A percentile compares a stretch with the other conserved stretches of the same genome.
These are phyloP conservation scores for Fusarium sp. DNA, from an alignment of 2,329 filamentous ascomycete species.

Conservation along the genomic window DNA sequence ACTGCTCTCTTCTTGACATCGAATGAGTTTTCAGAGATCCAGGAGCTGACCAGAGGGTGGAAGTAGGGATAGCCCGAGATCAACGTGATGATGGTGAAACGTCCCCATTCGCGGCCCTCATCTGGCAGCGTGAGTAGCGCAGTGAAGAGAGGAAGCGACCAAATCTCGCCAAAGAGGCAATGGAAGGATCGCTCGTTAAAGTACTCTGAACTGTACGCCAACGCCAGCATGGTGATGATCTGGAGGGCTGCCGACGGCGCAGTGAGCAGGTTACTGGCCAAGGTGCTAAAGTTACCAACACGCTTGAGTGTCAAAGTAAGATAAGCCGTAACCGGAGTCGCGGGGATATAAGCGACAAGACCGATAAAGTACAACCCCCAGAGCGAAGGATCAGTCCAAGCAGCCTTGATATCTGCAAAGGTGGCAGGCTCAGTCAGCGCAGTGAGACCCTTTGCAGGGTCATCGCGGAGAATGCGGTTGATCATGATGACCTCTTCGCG, in stretches of 20 bases:
- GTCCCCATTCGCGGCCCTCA: conserved; percentile 58
- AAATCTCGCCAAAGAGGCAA: conserved; percentile 60
- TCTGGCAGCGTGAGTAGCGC: conserved; percentile 59
- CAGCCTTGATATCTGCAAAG: conserved; percentile 53
- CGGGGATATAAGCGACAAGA: conserved; percentile 58
- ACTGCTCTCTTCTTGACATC: conserved; percentile 60
- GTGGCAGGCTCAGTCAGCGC: conserved; percentile 55
- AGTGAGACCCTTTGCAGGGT: conserved; percentile 61
- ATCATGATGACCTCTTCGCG: conserved; percentile 74
- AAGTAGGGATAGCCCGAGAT: conserved; percentile 65
- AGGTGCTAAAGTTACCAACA: conserved; percentile 62
- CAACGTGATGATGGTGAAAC: conserved; percentile 60
- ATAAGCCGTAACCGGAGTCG: conserved; percentile 57
- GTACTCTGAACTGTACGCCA: conserved; percentile 62
- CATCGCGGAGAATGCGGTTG: conserved; percentile 64
- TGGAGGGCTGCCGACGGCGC: conserved; percentile 65
- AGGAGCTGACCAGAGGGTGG: conserved; percentile 62
- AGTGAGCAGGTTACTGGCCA: conserved; percentile 68
- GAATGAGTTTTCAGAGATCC: conserved; percentile 59
- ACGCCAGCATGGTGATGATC: conserved; percentile 62
- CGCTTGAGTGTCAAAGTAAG: conserved; percentile 64
- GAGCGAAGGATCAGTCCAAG: conserved; percentile 57
- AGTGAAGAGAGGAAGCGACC: conserved; percentile 60
- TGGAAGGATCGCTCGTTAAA: conserved; percentile 63
- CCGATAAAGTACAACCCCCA: conserved; percentile 61